phyloP scores from a whole-genome alignment of 192 early-diverging fungal genomes.

The Helicostylum pulchrum region DNA sequence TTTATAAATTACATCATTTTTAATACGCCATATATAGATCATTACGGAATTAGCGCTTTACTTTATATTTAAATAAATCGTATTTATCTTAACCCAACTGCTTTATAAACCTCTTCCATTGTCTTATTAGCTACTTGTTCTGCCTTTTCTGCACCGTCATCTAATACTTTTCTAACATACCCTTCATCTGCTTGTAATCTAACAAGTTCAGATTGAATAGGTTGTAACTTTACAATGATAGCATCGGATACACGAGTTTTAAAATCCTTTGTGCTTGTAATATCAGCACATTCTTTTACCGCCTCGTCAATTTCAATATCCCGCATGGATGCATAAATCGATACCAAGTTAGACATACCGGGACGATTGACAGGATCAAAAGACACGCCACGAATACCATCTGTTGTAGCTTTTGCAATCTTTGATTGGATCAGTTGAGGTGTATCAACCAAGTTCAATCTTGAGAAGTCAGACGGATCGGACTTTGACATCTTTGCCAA shows the following conservation, averaged over 20 bases:
- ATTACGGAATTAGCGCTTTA: conserved; percentile 38
- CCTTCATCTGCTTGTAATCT: conserved; percentile 54
- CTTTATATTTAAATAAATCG: background rate
- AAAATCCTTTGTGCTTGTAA: conserved; percentile 57
- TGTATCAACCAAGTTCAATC: conserved; percentile 76
- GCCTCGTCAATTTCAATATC: conserved; percentile 46
- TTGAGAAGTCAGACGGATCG: conserved; percentile 60
- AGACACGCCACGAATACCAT: conserved; percentile 60
- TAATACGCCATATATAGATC: conserved; percentile 26
- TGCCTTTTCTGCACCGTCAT: conserved; percentile 65
- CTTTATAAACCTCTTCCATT: conserved; percentile 50
- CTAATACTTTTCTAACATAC: conserved; percentile 63
- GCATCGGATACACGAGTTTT: conserved; percentile 73
- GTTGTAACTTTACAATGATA: conserved; percentile 54
- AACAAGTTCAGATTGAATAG: conserved; percentile 64
- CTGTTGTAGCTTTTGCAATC: conserved; percentile 70
- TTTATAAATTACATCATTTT: background rate
- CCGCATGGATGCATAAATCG: conserved; percentile 66
- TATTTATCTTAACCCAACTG: conserved; percentile 51
- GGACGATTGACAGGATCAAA: conserved; percentile 72
- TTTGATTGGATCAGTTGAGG: conserved; percentile 63
- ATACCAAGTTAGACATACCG: conserved; percentile 78
- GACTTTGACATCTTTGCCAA: conserved; percentile 88
- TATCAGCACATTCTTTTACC: conserved; percentile 40
- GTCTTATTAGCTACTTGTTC: conserved; percentile 54